Base-by-base conservation (phyloP, 805 yeast species). In the Yarrowia sp. region DNA sequence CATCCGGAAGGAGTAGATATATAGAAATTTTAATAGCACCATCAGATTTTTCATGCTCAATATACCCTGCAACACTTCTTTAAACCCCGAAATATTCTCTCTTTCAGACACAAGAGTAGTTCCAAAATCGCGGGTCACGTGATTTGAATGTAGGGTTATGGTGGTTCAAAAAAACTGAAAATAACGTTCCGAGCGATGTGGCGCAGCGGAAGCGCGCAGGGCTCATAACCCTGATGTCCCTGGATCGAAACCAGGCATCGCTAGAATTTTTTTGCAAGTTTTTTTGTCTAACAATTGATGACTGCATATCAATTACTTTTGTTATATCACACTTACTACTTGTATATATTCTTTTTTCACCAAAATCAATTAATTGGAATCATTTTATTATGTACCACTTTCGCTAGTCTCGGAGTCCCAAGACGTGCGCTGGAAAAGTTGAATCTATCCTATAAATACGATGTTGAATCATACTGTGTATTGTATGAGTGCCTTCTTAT, bases 201-300 rank as follows among this genome's bases (percentile, higher is more conserved):
- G 81, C 82, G 82, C 82, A 79, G 82, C 70, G 93, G 92, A 88
- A 89, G 92, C 92, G 92, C 91, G 92, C 92, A 87, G 92, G 92
- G 93, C 93, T 89, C 93, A 89, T 89, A 89, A 89, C 93, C 92
- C 92, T 88, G 92, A 89, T 86, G 92, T 87, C 92, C 90, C 84
- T 81, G 91, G 93, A 89, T 89, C 93, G 93, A 89, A 88, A 89
- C 93, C 89, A 81, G 84, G 89, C 90, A 86, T 85, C 89, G 92
- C 92, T 89, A 88, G 22, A n/a, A 43, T 43, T 43, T 59, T 42
- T 59, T 15, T 16, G 2, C 5, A 36, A 15, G n/a, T 50, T 32
- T 50, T n/a, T 49, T 12, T 49, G 3, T 5, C 40, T 8, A 5
- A 38, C 32, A 26, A 1, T 5, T 26, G 32, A 2, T 5, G 32